Percentiles rank a stretch among this genome's conserved stretches.
Conservation (phyloP, 768 basidiomycete genomes). For the Leccinum imitatum region DNA sequence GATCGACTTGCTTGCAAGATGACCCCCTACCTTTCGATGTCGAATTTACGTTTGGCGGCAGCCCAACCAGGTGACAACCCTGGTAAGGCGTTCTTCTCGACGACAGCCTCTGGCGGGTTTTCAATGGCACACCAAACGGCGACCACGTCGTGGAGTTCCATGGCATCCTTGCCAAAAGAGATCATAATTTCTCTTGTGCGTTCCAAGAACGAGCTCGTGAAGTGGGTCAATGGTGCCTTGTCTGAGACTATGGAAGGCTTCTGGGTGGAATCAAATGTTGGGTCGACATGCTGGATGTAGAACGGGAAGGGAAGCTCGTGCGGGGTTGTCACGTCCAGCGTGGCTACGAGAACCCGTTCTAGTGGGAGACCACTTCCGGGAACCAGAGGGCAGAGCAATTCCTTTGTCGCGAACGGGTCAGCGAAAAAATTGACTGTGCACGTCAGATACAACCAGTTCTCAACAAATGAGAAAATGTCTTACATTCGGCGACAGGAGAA, state of each 20-base stretch:
- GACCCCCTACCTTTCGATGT: conserved; percentile 62
- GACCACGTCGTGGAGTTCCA: conserved; percentile 90
- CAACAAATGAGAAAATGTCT: conserved; percentile 21
- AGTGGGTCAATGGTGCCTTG: conserved; percentile 67
- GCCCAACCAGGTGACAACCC: conserved; percentile 55
- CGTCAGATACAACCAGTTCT: not conserved
- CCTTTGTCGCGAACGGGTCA: conserved; percentile 80
- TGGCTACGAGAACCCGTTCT: conserved; percentile 66
- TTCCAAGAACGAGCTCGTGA: conserved; percentile 79
- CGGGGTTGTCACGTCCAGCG: conserved; percentile 79
- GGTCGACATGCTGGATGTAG: conserved; percentile 61
- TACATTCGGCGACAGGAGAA: conserved; percentile 80
- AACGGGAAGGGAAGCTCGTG: conserved; percentile 75
- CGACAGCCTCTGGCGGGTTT: conserved; percentile 52
- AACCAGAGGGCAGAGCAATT: conserved; percentile 50
- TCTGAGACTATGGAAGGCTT: conserved; percentile 44
- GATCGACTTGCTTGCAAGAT: not conserved
- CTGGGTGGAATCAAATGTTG: conserved; percentile 49
- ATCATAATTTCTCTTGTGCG: conserved; percentile 74
- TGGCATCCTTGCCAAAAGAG: conserved; percentile 76
- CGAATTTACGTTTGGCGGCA: conserved; percentile 51
- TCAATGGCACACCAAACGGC: conserved; percentile 86
- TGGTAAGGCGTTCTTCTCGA: conserved; percentile 23
- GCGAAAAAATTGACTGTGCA: conserved; percentile 78
- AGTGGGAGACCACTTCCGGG: conserved; percentile 51